Base-by-base conservation (phyloP, 306 rosid species). In the Rubus idaeus region DNA sequence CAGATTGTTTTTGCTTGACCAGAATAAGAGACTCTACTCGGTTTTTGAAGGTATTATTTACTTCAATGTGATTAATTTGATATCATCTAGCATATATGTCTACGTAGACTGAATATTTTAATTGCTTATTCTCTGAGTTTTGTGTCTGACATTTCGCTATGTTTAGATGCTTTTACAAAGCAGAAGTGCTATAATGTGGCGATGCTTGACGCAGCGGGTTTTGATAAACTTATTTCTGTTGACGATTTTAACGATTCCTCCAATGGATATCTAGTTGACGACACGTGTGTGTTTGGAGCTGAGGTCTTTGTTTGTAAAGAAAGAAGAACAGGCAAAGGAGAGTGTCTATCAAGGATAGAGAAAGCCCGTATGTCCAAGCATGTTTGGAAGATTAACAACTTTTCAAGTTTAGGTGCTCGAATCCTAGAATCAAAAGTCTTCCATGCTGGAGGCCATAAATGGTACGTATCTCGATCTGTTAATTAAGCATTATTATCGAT, bases 241-340 rank as follows among this genome's bases (percentile, higher is more conserved):
- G 8, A 30, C 5, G 67, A 61, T 12, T 62, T 62, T 62, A 62
- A 2, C 7, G 44, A 62, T 60, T 17, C 37, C 37, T 60, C 41
- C 35, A 30, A 26, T 26, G 42, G 42, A 60, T 60, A 60, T 23
- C 66, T 60, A 17, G 6, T 60, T 8, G 67, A 30, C 13, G 65
- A 23, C n/a, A 30, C 26, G 10, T 35, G 67, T 61, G 44, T 62
- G 7, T 62, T 62, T 78, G 88, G 90, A 79, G 94, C 86, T 74
- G 88, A 86, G 70, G 87, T 86, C 11, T 84, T 78, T 79, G 85
- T 88, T 61, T 63, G 83, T 75, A 77, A 64, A 61, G 90, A 84
- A 81, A 79, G 70, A 52, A 72, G 49, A 64, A 72, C 6, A 10
- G 79, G 83, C 11, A 83, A 75, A 79, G 85, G 86, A 75, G 86